Conservation (phyloP, 169 alveolate species). For the Miamiensis avidus region DNA sequence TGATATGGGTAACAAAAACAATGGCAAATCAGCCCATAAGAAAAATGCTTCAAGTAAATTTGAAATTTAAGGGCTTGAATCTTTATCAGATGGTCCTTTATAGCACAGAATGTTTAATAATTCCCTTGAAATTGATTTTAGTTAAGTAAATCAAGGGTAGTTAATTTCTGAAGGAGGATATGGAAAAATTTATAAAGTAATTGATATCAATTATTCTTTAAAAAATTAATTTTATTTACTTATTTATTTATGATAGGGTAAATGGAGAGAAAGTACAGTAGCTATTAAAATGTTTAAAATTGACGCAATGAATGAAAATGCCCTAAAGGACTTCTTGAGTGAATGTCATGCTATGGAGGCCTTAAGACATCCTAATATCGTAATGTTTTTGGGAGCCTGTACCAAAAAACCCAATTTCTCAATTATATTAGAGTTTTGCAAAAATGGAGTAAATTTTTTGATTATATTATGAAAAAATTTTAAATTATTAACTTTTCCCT, state of each 20-base stretch:
- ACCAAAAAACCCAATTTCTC: constrained; percentile 83
- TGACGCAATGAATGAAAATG: constrained; percentile 70
- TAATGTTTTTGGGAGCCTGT: constrained; percentile 83
- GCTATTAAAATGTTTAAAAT: constrained; percentile 83
- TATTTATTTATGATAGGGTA: constrained; percentile 30
- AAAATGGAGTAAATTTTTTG: constrained; percentile 52
- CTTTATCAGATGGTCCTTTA: constrained; percentile 39
- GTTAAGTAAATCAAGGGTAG: constrained; percentile 62
- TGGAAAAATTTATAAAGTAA: constrained; percentile 69
- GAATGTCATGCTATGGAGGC: constrained; percentile 87
- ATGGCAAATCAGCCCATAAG: neutral
- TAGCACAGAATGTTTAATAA: constrained; percentile 60
- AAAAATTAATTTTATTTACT: too few species aligned
- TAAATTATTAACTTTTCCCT: too few species aligned
- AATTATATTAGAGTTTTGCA: constrained; percentile 77
- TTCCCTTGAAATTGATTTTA: constrained; percentile 70
- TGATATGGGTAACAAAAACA: too few species aligned
- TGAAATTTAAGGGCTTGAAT: constrained; percentile 33
- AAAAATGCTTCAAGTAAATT: constrained; percentile 29
- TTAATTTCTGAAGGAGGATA: constrained; percentile 83
- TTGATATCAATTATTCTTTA: neutral
- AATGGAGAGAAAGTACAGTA: constrained; percentile 82
- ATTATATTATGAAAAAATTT: too few species aligned
- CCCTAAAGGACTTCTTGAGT: constrained; percentile 72
- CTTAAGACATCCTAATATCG: constrained; percentile 85